Percentiles rank a stretch among this genome's conserved stretches.
These are phyloP conservation scores for Pisolithus microcarpus DNA, from an alignment of 768 basidiomycete genomes.

Conservation along the genomic window DNA sequence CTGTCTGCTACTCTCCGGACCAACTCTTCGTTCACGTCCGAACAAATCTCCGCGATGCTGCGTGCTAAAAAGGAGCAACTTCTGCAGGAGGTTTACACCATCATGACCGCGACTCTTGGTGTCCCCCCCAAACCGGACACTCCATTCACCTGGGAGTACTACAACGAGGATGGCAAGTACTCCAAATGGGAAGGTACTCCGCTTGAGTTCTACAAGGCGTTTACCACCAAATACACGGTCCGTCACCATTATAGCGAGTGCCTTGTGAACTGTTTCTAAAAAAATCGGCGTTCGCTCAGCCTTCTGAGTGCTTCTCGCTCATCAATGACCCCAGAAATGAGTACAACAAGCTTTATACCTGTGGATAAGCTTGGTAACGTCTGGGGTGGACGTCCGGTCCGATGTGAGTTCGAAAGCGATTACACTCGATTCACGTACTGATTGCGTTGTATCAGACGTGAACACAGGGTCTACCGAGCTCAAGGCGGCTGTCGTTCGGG, in stretches of 20 bases:
- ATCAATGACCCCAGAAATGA: slow-evolving; percentile 92
- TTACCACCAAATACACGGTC: slow-evolving; percentile 51
- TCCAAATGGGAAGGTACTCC: slow-evolving; percentile 77
- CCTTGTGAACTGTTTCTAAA: background rate
- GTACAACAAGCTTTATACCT: slow-evolving; percentile 77
- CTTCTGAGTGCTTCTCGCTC: slow-evolving; percentile 77
- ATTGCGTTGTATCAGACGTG: slow-evolving; percentile 51
- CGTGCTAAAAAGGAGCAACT: slow-evolving; percentile 81
- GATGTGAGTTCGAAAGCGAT: slow-evolving; percentile 46
- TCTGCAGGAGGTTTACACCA: slow-evolving; percentile 75
- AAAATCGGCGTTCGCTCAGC: slow-evolving; percentile 29
- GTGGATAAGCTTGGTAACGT: slow-evolving; percentile 91
- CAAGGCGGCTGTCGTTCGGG: slow-evolving; percentile 75
- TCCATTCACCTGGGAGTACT: slow-evolving; percentile 83
- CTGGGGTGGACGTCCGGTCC: slow-evolving; percentile 78
- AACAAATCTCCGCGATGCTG: slow-evolving; percentile 45
- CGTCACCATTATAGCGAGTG: slow-evolving; percentile 11
- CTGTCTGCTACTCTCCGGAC: slow-evolving; percentile 49
- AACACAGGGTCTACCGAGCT: slow-evolving; percentile 80
- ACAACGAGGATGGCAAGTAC: slow-evolving; percentile 70
- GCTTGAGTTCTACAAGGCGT: slow-evolving; percentile 67
- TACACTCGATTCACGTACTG: background rate
- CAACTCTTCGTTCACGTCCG: slow-evolving; percentile 36
- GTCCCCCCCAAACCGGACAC: slow-evolving; percentile 71
- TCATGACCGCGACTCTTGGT: slow-evolving; percentile 82